Evolutionary conservation across 208 protist genomes (phyloP), one percentile per base, ranked within the genome.

Genomic region (Tetramitus jugosus): DNA sequence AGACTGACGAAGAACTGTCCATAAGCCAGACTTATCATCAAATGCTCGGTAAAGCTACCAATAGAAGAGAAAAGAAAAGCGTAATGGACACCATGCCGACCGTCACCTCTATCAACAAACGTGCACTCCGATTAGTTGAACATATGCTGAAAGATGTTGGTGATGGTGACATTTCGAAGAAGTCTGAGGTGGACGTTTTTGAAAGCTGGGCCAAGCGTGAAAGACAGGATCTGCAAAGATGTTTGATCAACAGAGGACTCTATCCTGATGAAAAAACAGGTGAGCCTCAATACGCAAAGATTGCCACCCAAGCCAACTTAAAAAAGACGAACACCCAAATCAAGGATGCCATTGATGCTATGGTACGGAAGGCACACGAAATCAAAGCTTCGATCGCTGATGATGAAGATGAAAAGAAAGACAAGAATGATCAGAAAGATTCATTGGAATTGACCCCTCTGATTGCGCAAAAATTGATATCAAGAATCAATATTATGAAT

Each of bases 51-150:
- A 53, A 35, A 33, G 42, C 42, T 29, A 74, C 33, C 3, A 74
- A 31, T 74, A 45, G 67, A 53, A 74, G 37, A 37, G 67, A 74
- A 52, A 74, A 74, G 42, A 74, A 74, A 14, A 31, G 37, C 33
- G 67, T 42, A n/a, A 3, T 23, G 0, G 40, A 33, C 0, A 39
- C 40, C 26, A 53, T 39, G 67, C 67, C 67, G 37, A 37, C 40
- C 6, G 17, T 53, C 20, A 43, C 67, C 6, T 2, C 35, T 1
- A 8, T 74, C 2, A 74, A 74, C 42, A 74, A 74, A 35, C 20
- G 67, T 17, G 67, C 67, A 8, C 46, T 35, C 26, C 46, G 53
- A 52, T 43, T 74, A 23, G 53, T 74, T 26, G 42, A 74, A 53
- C 3, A 29, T 23, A 26, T 74, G 1, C 10, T 52, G 1, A 35